Evolutionary conservation across 2,329 filamentous ascomycete genomes (phyloP).

Genomic region (Colletotrichum somersetense): DNA sequence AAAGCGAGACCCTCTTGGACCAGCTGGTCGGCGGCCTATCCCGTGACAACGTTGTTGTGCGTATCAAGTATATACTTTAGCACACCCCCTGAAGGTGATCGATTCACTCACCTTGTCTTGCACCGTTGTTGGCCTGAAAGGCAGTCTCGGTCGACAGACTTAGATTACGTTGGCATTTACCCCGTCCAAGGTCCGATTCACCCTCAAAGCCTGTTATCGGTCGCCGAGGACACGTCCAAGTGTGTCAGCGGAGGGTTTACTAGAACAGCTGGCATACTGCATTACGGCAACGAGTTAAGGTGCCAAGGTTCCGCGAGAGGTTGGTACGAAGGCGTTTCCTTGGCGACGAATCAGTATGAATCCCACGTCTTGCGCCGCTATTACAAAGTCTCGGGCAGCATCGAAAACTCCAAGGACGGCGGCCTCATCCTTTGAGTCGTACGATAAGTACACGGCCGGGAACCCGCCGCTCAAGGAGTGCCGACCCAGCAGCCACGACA

Average conservation of each 20-base stretch:
- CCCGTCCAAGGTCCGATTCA: too few species aligned
- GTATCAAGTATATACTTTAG: slow-evolving; percentile 9
- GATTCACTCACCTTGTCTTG: slow-evolving; percentile 16
- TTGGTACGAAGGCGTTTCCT: too few species aligned
- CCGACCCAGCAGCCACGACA: slow-evolving; percentile 11
- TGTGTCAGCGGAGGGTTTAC: too few species aligned
- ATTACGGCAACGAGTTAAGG: too few species aligned
- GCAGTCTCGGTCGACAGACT: not conserved
- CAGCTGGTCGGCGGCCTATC: not conserved
- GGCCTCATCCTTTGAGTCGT: not conserved
- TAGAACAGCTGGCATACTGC: too few species aligned
- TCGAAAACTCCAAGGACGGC: not conserved
- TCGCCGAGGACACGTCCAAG: too few species aligned
- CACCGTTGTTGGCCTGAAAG: not conserved
- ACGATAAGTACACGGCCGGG: not conserved
- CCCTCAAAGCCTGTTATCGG: too few species aligned
- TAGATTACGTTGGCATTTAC: slow-evolving; percentile 4
- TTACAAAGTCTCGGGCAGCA: too few species aligned
- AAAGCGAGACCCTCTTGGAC: slow-evolving; percentile 10
- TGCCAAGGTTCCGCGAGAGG: too few species aligned
- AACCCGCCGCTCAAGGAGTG: slow-evolving; percentile 2
- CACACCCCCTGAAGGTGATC: not conserved
- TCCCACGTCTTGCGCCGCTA: too few species aligned
- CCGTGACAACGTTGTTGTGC: slow-evolving; percentile 7
- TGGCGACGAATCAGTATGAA: too few species aligned